A percentile compares a stretch with the other conserved stretches of the same genome.
Evolutionary conservation across 768 basidiomycete species (phyloP).

Genomic region (Myochromella boudieri): DNA sequence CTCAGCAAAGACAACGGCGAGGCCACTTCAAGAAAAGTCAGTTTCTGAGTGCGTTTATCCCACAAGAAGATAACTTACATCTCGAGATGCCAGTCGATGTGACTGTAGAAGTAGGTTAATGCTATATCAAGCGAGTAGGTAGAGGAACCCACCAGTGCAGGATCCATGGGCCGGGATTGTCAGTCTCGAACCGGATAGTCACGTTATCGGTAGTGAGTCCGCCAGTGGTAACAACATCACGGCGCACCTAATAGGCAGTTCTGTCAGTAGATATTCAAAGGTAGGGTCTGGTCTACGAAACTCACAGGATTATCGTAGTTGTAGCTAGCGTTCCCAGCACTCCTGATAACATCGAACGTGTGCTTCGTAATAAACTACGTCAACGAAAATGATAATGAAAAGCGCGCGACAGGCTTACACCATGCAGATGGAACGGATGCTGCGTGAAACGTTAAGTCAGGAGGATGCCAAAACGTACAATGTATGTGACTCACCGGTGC

Average conservation of each 20-base stretch:
- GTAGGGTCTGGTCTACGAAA: conserved; percentile 4
- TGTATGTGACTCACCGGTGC: conserved; percentile 28
- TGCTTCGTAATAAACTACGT: conserved; percentile 21
- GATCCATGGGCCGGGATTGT: conserved; percentile 63
- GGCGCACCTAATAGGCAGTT: conserved; percentile 18
- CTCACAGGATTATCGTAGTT: conserved; percentile 51
- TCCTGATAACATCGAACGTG: conserved; percentile 38
- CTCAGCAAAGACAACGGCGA: conserved; percentile 27
- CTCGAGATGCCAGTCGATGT: conserved; percentile 43
- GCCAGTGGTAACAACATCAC: conserved; percentile 37
- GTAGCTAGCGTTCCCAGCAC: conserved; percentile 33
- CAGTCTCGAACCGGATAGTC: conserved; percentile 57
- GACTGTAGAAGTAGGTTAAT: conserved; percentile 18
- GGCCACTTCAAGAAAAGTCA: neutral
- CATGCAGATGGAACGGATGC: conserved; percentile 47
- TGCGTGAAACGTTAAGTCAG: conserved; percentile 6
- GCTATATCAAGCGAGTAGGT: neutral
- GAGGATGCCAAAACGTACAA: neutral
- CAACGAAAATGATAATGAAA: neutral
- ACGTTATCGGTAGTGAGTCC: conserved; percentile 34
- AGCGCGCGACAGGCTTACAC: conserved; percentile 22
- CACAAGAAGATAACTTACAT: neutral
- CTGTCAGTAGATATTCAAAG: neutral
- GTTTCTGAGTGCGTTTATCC: neutral
- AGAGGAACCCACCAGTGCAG: conserved; percentile 28